Conservation (phyloP, 306 rosid genomes). For the Hippophae tibetana region DNA sequence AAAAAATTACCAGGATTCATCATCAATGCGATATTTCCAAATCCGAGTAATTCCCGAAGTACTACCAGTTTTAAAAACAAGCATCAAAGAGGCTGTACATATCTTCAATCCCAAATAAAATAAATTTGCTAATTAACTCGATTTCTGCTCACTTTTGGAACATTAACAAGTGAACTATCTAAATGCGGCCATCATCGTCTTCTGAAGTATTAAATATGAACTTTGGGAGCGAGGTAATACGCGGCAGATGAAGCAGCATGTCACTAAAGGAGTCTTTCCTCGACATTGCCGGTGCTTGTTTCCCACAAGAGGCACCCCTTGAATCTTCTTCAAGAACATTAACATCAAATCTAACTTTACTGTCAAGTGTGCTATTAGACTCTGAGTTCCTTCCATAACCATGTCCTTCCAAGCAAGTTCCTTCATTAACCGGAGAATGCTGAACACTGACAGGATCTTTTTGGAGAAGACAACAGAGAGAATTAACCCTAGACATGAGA, state of each 20-base stretch:
- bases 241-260: conserved; percentile 62
- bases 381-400: conserved; percentile 28
- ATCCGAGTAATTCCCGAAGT: too few species aligned
- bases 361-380: conserved; percentile 14
- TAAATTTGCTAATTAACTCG: background rate
- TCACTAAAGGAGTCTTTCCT: conserved; percentile 80
- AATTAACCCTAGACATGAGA: conserved; percentile 80
- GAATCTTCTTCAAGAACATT: conserved; percentile 33
- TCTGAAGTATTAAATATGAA: conserved; percentile 62
- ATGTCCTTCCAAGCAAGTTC: conserved; percentile 19
- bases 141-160: conserved; percentile 5
- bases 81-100: too few species aligned
- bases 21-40: too few species aligned
- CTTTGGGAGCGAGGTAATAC: conserved; percentile 63
- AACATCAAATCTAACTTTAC: conserved; percentile 17
- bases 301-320: conserved; percentile 30
- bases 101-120: too few species aligned
- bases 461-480: conserved; percentile 75
- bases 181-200: conserved; percentile 29
- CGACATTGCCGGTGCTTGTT: conserved; percentile 45
- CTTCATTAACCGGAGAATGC: conserved; percentile 24
- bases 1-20: too few species aligned
- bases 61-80: too few species aligned
- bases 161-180: conserved; percentile 2
- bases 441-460: conserved; percentile 48